Base-by-base conservation (phyloP, 2,329 filamentous ascomycete species). In the Colletotrichum echinochloae region DNA sequence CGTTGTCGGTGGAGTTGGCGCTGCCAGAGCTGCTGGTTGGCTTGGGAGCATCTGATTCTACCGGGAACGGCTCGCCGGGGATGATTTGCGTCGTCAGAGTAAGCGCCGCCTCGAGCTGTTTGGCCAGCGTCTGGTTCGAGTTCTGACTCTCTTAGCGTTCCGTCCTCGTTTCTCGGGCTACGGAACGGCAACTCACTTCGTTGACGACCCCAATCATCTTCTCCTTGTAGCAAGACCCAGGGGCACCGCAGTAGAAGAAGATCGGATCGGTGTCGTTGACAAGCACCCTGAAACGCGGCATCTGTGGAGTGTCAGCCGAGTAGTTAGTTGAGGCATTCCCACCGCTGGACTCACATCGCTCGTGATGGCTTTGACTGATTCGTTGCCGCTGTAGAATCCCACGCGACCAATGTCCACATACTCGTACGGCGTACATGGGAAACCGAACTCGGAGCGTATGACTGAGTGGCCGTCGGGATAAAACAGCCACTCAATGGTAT, bases 201-300 rank as follows among this genome's bases (percentile, higher is more conserved):
- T 95, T 95, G 74, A 95, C 91, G 1, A 88, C 91, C 3, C 92
- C 92, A 20, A 95, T 86, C 92, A 95, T 95, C 28, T 88, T 85
- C 52, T 91, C 86, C 3, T 81, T 78, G 3, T 85, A 83, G 75
- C 93, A 95, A 2, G 91, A 92, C 0, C 83, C 86, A 0, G 88
- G 85, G 0, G 91, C 91, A 0, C 90, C 88, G 73, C 91, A 94
- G 78, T 93, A 94, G 78, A 88, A 92, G 77, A 91, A 92, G 20
- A 90, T 86, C 0, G 91, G 90, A 28, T 86, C 79, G 0, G 89
- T 90, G 73, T 90, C 83, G 74, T 92, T 91, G 66, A 93, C 81
- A 26, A 72, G 74, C 30, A 86, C 74, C 51, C 77, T 75, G 67
- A 78, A 87, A 46, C 75, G 79, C 26, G 84, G 85, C 23, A 78